phyloP scores from a whole-genome alignment of 2,329 filamentous ascomycete genomes.

The Calcarisporium arbuscula region DNA sequence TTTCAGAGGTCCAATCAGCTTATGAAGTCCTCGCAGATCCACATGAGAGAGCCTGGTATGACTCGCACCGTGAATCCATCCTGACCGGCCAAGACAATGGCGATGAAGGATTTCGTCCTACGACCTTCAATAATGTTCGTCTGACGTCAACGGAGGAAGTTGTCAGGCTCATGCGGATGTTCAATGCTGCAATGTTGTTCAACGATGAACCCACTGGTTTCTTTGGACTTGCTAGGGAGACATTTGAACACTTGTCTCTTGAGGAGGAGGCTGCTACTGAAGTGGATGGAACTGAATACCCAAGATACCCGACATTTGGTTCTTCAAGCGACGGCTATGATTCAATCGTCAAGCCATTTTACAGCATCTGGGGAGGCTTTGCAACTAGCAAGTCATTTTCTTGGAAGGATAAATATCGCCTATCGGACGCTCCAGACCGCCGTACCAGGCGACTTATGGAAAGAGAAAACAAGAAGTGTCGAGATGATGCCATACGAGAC shows the following conservation, averaged over 20 bases:
- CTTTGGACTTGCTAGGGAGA: conserved; percentile 70
- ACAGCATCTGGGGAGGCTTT: conserved; percentile 73
- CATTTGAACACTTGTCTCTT: conserved; percentile 71
- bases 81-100: conserved; percentile 56
- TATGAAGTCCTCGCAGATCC: conserved; percentile 95
- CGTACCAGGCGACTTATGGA: conserved; percentile 80
- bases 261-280: conserved; percentile 75
- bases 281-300: conserved; percentile 53
- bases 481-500: conserved; percentile 76
- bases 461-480: conserved; percentile 81
- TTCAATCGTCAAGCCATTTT: conserved; percentile 72
- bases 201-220: conserved; percentile 77
- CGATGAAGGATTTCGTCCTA: conserved; percentile 41
- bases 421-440: conserved; percentile 82
- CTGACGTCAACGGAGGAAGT: conserved; percentile 80
- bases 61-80: conserved; percentile 85
- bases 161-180: conserved; percentile 68
- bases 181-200: conserved; percentile 72
- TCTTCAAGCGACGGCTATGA: conserved; percentile 69
- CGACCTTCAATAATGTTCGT: conserved; percentile 60
- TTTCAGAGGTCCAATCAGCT: conserved; percentile 87
- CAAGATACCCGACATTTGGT: conserved; percentile 79
- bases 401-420: conserved; percentile 81
- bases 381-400: conserved; percentile 78
- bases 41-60: conserved; percentile 96